Evolutionary conservation across 176 grass and related monocot species (phyloP), one percentile per base, ranked within the genome.

Genomic region (Avena atlantica): DNA sequence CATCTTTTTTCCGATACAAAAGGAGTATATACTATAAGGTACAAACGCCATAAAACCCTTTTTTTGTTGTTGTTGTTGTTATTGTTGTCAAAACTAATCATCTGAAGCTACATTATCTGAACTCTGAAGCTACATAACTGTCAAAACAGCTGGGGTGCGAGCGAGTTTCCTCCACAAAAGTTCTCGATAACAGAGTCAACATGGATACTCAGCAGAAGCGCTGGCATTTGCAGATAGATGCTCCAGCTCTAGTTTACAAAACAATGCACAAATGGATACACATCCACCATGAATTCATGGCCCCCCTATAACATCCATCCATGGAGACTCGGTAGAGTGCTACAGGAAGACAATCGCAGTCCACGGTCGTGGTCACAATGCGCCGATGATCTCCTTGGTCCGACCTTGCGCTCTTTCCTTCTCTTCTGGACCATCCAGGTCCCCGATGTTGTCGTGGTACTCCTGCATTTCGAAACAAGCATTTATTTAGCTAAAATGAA

Each of bases 391-490:
- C 62, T 96, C 95, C 61, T 89, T 91, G 10, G 95, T 88, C 56
- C 91, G 86, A 8, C 82, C 87, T 85, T 94, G 96, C 6, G 96
- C 90, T 82, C 90, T 86, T 87, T 98, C 96, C 73, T 94, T 98
- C 57, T 98, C 96, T 91, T 98, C 96, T 19, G 96, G 93, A 14
- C 96, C 96, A 85, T 94, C 93, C 57, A 92, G 61, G 82, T 98
- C 96, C 72, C 96, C 96, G 66, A 98, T 96, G 53, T 98, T 98
- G 80, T 98, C 96, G 67, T 98, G 96, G 75, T 96, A 96, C n/a
- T 98, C 96, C 96, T 96, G 73, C 73, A 86, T 81, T 49, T 48
- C 21, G 2, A 80, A 55, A 27, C 49, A 52, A 77, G 34, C 64
- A 61, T 12, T 36, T 36, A 61, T 12, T 36, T 36, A 60, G 78